Base-by-base conservation (phyloP, 257 asterid genomes). In the Solanum pinnatisectum region DNA sequence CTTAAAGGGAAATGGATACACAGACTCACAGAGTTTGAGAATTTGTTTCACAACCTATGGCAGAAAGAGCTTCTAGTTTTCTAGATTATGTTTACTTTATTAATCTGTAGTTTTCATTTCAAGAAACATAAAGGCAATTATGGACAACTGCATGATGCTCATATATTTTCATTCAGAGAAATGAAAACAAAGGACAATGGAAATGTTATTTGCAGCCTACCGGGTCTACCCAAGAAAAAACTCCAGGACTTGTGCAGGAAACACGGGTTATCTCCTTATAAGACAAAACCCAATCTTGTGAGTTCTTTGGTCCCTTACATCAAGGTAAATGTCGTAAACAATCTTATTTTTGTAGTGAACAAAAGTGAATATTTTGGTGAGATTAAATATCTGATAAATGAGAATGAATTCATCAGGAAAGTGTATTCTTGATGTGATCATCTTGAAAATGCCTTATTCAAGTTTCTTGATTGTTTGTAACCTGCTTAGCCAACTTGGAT, bases 191-290 rank as follows among this genome's bases (percentile, higher is more conserved):
- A 68, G 82, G 87, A 68, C 37, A 25, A 14, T 40, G 67, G 23
- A 67, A 27, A 85, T 60, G 23, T 36, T 27, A 67, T 85, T 67
- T 36, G 78, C 87, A 67, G 60, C 42, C 87, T 40, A 74, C 32
- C 10, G 10, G 52, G 32, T 20, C 52, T 81, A 71, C 82, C 87
- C 12, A 87, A 87, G 86, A 78, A 87, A 87, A 35, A 68, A 36
- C 87, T 63, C 30, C 82, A 87, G 52, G 89, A 79, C 42, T 79
- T 87, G 68, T 87, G 86, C 63, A 60, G 78, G 89, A 82, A 39
- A 82, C 77, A 63, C 33, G 81, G 49, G 16, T 30, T 78, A 84
- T 87, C 86, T 87, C 89, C 86, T 77, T 78, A 30, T 20, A 87
- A 40, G 68, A 59, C 89, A 59, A 77, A 60, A 8, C 86, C 86